These are phyloP conservation scores for Carallia pectinifolia DNA, from an alignment of 345 rosid genomes.

Conservation along the genomic window DNA sequence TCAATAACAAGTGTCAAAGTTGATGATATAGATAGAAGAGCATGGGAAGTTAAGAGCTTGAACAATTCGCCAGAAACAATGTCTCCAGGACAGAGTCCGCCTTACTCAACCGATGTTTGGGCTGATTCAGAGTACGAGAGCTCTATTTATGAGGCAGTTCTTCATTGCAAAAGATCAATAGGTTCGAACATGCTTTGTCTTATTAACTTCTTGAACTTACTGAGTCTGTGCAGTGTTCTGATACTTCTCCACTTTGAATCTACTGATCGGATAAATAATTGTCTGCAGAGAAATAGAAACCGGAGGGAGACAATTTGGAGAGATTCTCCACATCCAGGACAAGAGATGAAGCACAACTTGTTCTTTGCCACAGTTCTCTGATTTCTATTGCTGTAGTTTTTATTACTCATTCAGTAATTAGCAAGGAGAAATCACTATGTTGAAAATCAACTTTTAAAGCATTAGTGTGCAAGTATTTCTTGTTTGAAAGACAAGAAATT, in stretches of 20 bases:
- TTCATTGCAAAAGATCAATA: slow-evolving; percentile 59
- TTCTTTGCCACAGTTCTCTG: slow-evolving; percentile 20
- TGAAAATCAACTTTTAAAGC: too few relatives aligned
- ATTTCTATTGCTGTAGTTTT: slow-evolving; percentile 10
- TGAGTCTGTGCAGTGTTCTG: not conserved
- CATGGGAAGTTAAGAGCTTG: slow-evolving; percentile 30
- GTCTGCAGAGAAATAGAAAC: slow-evolving; percentile 4
- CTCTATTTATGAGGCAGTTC: slow-evolving; percentile 55
- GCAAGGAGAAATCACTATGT: not conserved
- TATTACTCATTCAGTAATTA: slow-evolving; percentile 5
- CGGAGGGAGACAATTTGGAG: not conserved
- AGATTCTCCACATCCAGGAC: slow-evolving; percentile 19
- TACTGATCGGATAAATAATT: slow-evolving; percentile 32
- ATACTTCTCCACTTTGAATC: slow-evolving; percentile 2
- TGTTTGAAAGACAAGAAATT: too few relatives aligned
- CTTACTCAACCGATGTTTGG: slow-evolving; percentile 19
- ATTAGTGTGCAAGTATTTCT: too few relatives aligned
- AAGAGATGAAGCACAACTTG: slow-evolving; percentile 13
- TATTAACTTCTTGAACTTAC: not conserved
- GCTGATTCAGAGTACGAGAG: slow-evolving; percentile 26
- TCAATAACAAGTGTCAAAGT: slow-evolving; percentile 34
- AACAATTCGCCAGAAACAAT: slow-evolving; percentile 27
- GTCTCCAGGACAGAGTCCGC: slow-evolving; percentile 24
- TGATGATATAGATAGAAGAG: slow-evolving; percentile 37
- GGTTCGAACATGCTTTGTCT: slow-evolving; percentile 12